Conservation (phyloP, 495 filamentous ascomycete genomes). For the Talaromyces adpressus region DNA sequence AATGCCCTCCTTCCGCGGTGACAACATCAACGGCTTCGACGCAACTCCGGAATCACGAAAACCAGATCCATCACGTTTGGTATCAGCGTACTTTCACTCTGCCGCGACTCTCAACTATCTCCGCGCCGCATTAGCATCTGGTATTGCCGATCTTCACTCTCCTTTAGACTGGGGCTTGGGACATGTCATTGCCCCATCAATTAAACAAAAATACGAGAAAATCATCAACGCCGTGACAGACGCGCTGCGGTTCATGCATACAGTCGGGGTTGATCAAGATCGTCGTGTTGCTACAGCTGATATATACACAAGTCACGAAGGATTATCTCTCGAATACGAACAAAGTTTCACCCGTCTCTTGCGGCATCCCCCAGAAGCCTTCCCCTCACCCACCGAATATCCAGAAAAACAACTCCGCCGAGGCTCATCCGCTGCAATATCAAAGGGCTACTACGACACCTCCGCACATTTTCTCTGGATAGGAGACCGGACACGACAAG, state of each 20-base stretch:
- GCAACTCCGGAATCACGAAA: constrained; percentile 52
- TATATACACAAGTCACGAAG: constrained; percentile 92
- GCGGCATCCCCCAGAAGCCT: constrained; percentile 46
- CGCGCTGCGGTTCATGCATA: constrained; percentile 90
- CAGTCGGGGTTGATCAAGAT: constrained; percentile 84
- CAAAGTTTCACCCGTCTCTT: constrained; percentile 73
- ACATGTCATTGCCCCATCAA: constrained; percentile 77
- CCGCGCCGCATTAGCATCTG: constrained; percentile 72
- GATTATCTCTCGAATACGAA: constrained; percentile 91
- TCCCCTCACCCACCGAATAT: constrained; percentile 6
- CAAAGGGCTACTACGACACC: constrained; percentile 70
- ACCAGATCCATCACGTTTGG: constrained; percentile 75
- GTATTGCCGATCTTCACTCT: constrained; percentile 87
- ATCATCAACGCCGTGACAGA: constrained; percentile 85
- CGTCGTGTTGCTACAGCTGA: constrained; percentile 86
- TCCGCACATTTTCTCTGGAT: constrained; percentile 99
- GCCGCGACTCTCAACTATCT: constrained; percentile 90
- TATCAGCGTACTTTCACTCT: constrained; percentile 93
- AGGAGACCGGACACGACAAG: constrained; percentile 88
- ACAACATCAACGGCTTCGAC: constrained; percentile 88
- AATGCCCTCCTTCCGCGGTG: constrained; percentile 85
- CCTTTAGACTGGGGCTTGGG: constrained; percentile 92
- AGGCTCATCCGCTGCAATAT: constrained; percentile 8
- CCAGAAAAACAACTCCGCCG: constrained; percentile 5
- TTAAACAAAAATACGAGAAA: constrained; percentile 75